Evolutionary conservation across 2,329 filamentous ascomycete species (phyloP), one percentile per base, ranked within the genome.

Genomic region (Penicillium vulpinum): DNA sequence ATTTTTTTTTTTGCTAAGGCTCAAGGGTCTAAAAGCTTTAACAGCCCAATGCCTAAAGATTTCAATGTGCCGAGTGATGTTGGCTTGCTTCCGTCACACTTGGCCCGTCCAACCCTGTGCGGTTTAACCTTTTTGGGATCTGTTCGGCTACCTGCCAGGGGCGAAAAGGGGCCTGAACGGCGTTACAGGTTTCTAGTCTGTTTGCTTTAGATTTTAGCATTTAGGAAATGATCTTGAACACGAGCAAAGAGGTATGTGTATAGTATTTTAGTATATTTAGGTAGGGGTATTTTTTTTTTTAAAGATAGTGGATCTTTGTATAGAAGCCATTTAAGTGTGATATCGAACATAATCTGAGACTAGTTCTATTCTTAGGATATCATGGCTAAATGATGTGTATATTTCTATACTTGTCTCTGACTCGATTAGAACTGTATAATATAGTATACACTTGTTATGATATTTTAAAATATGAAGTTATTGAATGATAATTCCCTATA

Each of bases 131-230:
- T 50, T 50, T 51, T 43, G 24, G 45, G 45, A 50, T 35, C 26
- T 54, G 21, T 54, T 29, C 45, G 44, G 45, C 45, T 54, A 31
- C 21, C 52, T 54, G 45, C n/a, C 52, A 55, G 52, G 52, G 52
- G 38, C 29, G 43, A 28, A 28, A 31, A 15, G 29, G 16, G 40
- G n/a, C 26, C 47, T 50, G 35, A 46, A 48, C 36, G 15, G 43
- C 22, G 44, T 22, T 31, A 28, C 16, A 33, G 9, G 49, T 8
- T 29, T 40, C 13, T 16, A 5, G 7, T 33, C 45, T 48, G 36
- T 54, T 49, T 41, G 51, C 28, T 35, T 22, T 3, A 21, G 29
- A 24, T 24, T 6, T 18, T 0, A n/a, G 13, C 11, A 15, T 8
- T 35, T n/a, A 4, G 35, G 35, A 18, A 38, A 41, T 10, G 8